A percentile compares a stretch with the other conserved stretches of the same genome.
Conservation (phyloP, 1,139 yeast species). For the Candida buenavistaensis region DNA sequence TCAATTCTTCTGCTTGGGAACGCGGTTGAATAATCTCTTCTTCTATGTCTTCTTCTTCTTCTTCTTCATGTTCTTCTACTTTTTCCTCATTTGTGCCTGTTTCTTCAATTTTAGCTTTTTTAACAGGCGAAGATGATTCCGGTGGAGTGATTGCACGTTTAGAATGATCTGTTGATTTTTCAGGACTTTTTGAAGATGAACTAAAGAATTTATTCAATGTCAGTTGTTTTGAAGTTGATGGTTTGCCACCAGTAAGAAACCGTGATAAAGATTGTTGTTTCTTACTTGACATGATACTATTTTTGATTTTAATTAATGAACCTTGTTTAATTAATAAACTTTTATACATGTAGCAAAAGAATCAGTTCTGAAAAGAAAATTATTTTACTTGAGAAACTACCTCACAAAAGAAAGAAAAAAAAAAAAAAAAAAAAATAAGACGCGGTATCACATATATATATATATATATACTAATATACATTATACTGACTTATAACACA, state of each 20-base stretch:
- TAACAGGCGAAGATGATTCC: slow-evolving; percentile 8
- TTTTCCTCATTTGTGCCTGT: background rate
- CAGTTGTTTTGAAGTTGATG: slow-evolving; percentile 3
- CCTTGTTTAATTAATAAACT: background rate
- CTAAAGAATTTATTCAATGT: slow-evolving; percentile 2
- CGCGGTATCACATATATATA: no score
- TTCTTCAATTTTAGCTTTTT: slow-evolving; percentile 5
- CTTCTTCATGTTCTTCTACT: slow-evolving; percentile 9
- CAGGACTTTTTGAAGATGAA: slow-evolving; percentile 2
- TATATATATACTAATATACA: no score
- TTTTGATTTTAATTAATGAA: background rate
- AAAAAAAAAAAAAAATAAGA: no score
- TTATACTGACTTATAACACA: no score
- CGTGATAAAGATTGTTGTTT: slow-evolving; percentile 38
- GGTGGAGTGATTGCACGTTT: slow-evolving; percentile 6
- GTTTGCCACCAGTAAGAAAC: slow-evolving; percentile 28
- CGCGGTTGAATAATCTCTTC: no score
- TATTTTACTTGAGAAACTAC: no score
- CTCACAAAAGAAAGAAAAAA: no score
- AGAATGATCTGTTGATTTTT: slow-evolving; percentile 2
- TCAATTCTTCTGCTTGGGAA: slow-evolving; percentile 25
- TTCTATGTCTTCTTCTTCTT: no score
- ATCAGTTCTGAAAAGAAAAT: no score
- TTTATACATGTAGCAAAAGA: background rate
- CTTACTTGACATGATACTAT: slow-evolving; percentile 2